Evolutionary conservation across 1,284 basidiomycete species (phyloP), one percentile per base, ranked within the genome.

Genomic region (Heterobasidion irregulare): DNA sequence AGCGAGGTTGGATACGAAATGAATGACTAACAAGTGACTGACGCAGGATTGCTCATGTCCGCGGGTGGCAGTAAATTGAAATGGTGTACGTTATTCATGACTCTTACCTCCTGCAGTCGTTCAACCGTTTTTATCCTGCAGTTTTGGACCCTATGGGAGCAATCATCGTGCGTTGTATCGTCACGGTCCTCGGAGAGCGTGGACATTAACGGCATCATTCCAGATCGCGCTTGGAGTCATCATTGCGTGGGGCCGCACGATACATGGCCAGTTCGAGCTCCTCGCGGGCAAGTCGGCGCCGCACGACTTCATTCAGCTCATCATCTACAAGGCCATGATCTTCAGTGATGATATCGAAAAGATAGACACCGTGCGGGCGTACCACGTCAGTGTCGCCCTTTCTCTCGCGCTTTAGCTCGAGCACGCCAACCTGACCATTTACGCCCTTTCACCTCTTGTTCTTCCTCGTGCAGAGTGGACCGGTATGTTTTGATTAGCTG

Each of bases 261-360:
- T 92, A 47, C 87, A 89, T 64, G 71, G 73, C 57, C 84, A 98
- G 68, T 98, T 98, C 65, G 86, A 85, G 59, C 82, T 92, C 48
- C 75, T 99, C 16, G 94, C 93, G 0, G 96, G 96, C 47, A 92
- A 88, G 69, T 88, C 92, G 1, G 96, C 96, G 2, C 88, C 94
- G 6, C 83, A 88, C 59, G 92, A 97, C 32, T 97, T 97, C 67
- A 70, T 94, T 56, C 90, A 94, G 66, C 80, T 97, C 45, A 78
- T 98, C 67, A 91, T 89, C 55, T 98, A 98, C 80, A 98, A 97
- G 64, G 86, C 89, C 2, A 82, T 85, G 70, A 95, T 92, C 2
- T 98, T 94, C 70, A 88, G 81, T 63, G 78, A 87, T 38, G 85
- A 91, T 47, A 97, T 98, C 58, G 79, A 88, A 58, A 83, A 88